These are phyloP conservation scores for Hericium erinaceus DNA, from an alignment of 768 basidiomycete species.

Conservation along the genomic window DNA sequence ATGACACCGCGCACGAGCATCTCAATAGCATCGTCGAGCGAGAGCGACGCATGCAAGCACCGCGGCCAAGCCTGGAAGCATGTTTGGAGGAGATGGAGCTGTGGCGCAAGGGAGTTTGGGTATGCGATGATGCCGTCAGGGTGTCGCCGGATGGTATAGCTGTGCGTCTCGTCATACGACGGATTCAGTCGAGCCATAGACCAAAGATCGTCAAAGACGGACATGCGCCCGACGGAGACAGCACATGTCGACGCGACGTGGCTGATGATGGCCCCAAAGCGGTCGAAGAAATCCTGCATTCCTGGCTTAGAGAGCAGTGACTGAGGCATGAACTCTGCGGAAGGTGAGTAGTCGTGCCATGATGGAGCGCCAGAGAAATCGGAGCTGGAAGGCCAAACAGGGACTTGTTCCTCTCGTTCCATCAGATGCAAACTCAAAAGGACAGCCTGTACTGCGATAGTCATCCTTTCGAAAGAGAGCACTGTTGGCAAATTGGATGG, in stretches of 20 bases:
- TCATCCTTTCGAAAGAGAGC: conserved; percentile 62
- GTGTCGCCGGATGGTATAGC: conserved; percentile 59
- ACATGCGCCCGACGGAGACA: conserved; percentile 63
- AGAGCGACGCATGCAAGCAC: conserved; percentile 47
- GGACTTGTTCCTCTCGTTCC: conserved; percentile 61
- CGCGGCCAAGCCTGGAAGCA: conserved; percentile 84
- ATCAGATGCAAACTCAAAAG: conserved; percentile 61
- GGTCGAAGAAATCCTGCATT: conserved; percentile 65
- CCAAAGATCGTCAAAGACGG: conserved; percentile 83
- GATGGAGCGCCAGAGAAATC: conserved; percentile 54
- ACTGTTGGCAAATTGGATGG: conserved; percentile 33
- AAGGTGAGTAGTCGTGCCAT: conserved; percentile 60
- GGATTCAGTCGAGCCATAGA: conserved; percentile 48
- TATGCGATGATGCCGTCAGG: conserved; percentile 59
- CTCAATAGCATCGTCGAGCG: conserved; percentile 57
- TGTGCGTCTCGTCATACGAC: conserved; percentile 62
- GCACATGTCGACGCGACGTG: conserved; percentile 50
- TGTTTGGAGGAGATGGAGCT: conserved; percentile 63
- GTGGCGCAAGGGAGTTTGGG: conserved; percentile 45
- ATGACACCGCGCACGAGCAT: conserved; percentile 76
- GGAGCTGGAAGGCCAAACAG: conserved; percentile 69
- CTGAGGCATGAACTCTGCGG: conserved; percentile 52
- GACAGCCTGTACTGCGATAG: conserved; percentile 69
- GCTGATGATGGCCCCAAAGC: conserved; percentile 47
- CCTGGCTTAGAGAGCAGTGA: conserved; percentile 51